Percentiles rank a stretch among this genome's conserved stretches.
phyloP scores from a whole-genome alignment of 805 yeast species.

The Candida berthetii region DNA sequence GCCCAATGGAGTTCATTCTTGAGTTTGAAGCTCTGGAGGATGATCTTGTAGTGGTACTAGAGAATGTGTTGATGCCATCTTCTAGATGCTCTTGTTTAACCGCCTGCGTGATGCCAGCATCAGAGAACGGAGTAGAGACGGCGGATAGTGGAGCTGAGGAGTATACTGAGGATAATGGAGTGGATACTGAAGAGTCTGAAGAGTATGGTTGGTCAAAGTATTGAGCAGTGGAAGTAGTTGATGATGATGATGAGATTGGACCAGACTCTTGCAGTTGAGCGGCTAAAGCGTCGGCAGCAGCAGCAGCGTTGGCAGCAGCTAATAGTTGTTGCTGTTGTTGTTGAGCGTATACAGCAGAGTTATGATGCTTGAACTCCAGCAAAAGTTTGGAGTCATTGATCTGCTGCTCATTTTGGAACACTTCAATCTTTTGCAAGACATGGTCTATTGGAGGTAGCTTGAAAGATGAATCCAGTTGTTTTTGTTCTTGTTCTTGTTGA shows the following conservation, averaged over 20 bases:
- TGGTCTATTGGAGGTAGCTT: conserved; percentile 19
- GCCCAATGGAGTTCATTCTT: no score
- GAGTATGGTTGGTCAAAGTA: no score
- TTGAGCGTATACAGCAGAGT: neutral
- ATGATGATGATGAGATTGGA: no score
- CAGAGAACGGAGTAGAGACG: conserved; percentile 1
- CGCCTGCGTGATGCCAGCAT: neutral
- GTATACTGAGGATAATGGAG: neutral
- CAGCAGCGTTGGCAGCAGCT: neutral
- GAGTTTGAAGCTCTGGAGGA: no score
- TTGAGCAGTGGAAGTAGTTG: neutral
- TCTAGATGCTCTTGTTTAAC: no score
- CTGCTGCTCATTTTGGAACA: conserved; percentile 20
- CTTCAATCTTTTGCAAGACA: conserved; percentile 18
- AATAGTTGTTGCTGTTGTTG: neutral
- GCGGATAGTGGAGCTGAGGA: no score
- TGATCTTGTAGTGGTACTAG: neutral
- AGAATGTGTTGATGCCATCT: neutral
- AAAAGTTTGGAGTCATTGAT: conserved; percentile 21
- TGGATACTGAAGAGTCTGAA: neutral
- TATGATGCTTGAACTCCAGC: conserved; percentile 15
- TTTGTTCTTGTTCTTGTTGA: conserved; percentile 3
- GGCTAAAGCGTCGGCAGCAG: no score
- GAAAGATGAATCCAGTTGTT: no score
- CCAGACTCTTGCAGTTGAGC: no score